Conservation (phyloP, 2,329 filamentous ascomycete genomes). For the Cercospora berteroae region DNA sequence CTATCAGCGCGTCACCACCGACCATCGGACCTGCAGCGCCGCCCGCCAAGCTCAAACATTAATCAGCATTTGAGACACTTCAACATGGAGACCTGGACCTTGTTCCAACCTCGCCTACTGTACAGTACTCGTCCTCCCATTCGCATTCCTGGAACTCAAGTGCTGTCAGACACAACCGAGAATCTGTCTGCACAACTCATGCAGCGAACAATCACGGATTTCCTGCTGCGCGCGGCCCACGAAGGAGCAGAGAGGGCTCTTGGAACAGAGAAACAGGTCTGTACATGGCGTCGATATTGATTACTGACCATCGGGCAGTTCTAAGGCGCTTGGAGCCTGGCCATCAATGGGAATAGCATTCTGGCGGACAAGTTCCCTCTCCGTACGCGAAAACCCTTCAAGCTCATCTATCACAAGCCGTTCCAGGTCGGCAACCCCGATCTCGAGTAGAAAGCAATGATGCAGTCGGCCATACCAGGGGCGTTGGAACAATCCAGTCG, state of each 20-base stretch:
- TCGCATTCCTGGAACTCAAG: neutral
- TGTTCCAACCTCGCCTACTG: neutral
- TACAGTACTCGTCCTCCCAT: neutral
- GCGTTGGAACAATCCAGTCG: neutral
- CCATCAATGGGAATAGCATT: neutral
- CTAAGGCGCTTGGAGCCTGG: neutral
- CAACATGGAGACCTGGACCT: neutral
- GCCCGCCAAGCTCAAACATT: neutral
- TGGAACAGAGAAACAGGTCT: no score
- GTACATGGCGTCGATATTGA: no score
- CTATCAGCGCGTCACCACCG: conserved; percentile 1
- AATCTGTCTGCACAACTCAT: no score
- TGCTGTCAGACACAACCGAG: no score
- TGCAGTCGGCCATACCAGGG: neutral
- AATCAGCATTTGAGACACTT: neutral
- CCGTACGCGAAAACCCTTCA: neutral
- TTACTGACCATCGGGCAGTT: neutral
- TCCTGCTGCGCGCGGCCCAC: no score
- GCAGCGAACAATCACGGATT: no score
- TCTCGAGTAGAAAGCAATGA: neutral
- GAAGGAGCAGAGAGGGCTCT: no score
- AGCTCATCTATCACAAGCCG: neutral
- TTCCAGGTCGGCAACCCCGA: neutral
- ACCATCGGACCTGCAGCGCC: neutral
- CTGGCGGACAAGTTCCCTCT: neutral